Conservation (phyloP, 2,329 filamentous ascomycete species). For the Cryphonectria radicalis region DNA sequence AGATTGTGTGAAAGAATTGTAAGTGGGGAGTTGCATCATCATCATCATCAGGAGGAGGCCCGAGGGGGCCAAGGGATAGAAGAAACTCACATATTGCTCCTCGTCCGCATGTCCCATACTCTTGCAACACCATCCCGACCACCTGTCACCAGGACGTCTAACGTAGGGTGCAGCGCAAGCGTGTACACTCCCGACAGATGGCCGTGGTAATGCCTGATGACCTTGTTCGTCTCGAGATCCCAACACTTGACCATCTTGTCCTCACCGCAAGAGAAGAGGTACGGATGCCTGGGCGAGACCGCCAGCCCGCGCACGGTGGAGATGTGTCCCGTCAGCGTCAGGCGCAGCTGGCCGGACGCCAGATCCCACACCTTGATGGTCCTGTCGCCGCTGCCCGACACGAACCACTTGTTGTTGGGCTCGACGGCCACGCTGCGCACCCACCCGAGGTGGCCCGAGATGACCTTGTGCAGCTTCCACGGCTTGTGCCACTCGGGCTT, state of each 20-base stretch:
- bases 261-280: conserved; percentile 96
- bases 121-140: conserved; percentile 92
- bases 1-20: background rate
- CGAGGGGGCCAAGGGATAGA: background rate
- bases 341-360: conserved; percentile 78
- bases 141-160: conserved; percentile 93
- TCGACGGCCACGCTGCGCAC: conserved; percentile 88
- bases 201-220: conserved; percentile 96
- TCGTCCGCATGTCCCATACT: conserved; percentile 98
- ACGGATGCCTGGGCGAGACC: conserved; percentile 90
- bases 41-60: too few relatives aligned
- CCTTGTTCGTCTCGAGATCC: conserved; percentile 99
- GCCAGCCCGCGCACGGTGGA: conserved; percentile 91
- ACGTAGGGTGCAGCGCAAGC: conserved; percentile 86
- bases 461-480: conserved; percentile 98
- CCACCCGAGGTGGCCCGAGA: conserved; percentile 96
- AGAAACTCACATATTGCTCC: conserved; percentile 73
- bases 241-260: conserved; percentile 99
- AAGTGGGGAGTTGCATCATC: background rate
- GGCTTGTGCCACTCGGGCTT: conserved; percentile 96
- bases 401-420: conserved; percentile 97
- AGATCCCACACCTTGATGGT: conserved; percentile 99
- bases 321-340: conserved; percentile 93
- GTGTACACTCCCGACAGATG: conserved; percentile 97
- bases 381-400: conserved; percentile 89